Base-by-base conservation (phyloP, 2,329 filamentous ascomycete genomes). In the Podosphaera xanthii region DNA sequence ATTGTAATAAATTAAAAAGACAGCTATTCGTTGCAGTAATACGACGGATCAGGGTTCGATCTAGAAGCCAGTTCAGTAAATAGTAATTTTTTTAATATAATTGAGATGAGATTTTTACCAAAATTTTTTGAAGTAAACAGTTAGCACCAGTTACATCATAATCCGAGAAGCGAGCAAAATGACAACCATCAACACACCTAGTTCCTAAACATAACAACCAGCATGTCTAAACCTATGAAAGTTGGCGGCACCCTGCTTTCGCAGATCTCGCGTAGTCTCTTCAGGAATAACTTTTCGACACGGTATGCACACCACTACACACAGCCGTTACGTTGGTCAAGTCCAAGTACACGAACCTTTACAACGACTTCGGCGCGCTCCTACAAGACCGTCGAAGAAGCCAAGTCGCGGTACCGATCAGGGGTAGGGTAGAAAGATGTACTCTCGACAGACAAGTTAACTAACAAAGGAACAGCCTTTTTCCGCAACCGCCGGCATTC, bases 401-500 rank as follows among this genome's bases (percentile, higher is more conserved):
- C 65, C 52, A 61, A 62, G 34, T 66, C 65, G 12, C 60, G 65
- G 49, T 67, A 69, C 59, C 61, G 61, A 38, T 68, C 66, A 30
- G 60, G 60, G n/a, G 59, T 59, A 48, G 54, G 22, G 22, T 22
- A 22, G 22, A 22, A 22, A 22, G 22, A 22, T 22, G 22, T 22
- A 22, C 22, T 22, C 22, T 22, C 22, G 22, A 22, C 22, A 22
- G 22, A 22, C 22, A 22, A 22, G 59, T 57, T 9, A 49, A 22
- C 42, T 40, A 34, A 30, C 14, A 57, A 10, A 6, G n/a, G 42
- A 30, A 36, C 63, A 89, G 84, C 92, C 92, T 36, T 97, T 98
- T 75, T 95, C 90, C 59, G 90, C 87, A 81, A 91, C 88, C 72
- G 85, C 91, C 38, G 91, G 88, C 22, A 65, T 89, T 57, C 77